These are phyloP conservation scores for Leccinum uliginosum DNA, from an alignment of 768 basidiomycete genomes.

Conservation along the genomic window DNA sequence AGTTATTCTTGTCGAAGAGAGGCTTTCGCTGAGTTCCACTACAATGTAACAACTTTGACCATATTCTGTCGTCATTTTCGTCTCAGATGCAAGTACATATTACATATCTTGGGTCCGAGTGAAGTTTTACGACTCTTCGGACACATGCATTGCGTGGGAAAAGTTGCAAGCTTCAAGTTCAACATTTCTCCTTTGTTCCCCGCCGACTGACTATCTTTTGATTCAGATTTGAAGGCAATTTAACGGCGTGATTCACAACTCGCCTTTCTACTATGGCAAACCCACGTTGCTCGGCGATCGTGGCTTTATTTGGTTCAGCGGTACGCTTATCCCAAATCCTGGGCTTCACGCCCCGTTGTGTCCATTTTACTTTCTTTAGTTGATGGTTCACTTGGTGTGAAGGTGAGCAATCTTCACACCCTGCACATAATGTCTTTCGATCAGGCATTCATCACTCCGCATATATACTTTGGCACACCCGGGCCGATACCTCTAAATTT, in stretches of 20 bases:
- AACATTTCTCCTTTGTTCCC: too few species aligned
- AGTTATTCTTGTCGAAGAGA: background rate
- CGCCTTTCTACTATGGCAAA: too few species aligned
- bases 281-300: too few species aligned
- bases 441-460: slow-evolving; percentile 16
- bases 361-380: slow-evolving; percentile 15
- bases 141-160: too few species aligned
- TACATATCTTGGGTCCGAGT: slow-evolving; percentile 12
- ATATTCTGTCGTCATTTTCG: background rate
- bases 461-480: background rate
- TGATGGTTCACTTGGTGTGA: slow-evolving; percentile 23
- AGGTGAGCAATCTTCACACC: slow-evolving; percentile 13
- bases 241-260: background rate
- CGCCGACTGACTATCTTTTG: background rate
- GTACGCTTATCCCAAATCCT: too few species aligned
- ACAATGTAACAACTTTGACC: too few species aligned
- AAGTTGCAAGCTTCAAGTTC: too few species aligned
- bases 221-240: slow-evolving; percentile 20
- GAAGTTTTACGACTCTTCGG: slow-evolving; percentile 12
- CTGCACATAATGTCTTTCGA: slow-evolving; percentile 17
- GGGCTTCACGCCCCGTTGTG: too few species aligned
- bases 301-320: too few species aligned
- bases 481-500: too few species aligned
- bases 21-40: too few species aligned
- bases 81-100: slow-evolving; percentile 18